Evolutionary conservation across 305 asterid genomes (phyloP), one percentile per base, ranked within the genome.

Genomic region (Fraxinus xanthoxyloides): DNA sequence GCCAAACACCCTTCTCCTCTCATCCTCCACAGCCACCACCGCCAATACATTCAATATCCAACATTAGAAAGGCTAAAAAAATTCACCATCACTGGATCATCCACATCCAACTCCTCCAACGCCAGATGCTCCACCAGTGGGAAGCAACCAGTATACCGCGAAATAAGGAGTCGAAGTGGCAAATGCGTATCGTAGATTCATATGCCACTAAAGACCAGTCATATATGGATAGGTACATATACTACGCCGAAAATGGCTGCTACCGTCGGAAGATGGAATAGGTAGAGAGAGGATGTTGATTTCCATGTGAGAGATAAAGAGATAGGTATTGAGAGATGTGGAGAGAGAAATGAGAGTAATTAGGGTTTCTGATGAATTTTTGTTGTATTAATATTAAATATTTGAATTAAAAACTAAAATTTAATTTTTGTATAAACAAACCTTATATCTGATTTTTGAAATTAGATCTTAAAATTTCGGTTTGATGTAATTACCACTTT

Each of bases 221-320:
- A 98, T 1, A 85, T 94, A 75, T 95, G 98, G 97, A 87, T 94
- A 0, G 97, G 98, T n/a, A n/a, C 34, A 94, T 96, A 21, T 91
- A 89, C 93, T 2, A 77, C 90, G 13, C 89, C 91, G 72, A 89
- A 90, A 79, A 90, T 90, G 93, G 91, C 91, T 0, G 91, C 91
- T 67, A 86, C 90, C 21, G 91, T 91, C 5, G 34, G 3, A 31
- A 31, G 34, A 31, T 31, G 30, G 32, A 0, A 31, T 31, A 31
- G 3, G 35, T 31, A 5, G 35, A 31, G 35, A 3, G 35, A 2
- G 35, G 35, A 31, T 4, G 35, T 0, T 0, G 35, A 0, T 3
- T 31, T 5, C 5, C 35, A 2, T 31, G 5, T 3, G 35, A 31
- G 35, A 31, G 35, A 31, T 2, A 31, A 31, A 31, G 32, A 31